These are phyloP conservation scores for Chamaenerion angustifolium DNA, from an alignment of 345 rosid genomes.

Conservation along the genomic window DNA sequence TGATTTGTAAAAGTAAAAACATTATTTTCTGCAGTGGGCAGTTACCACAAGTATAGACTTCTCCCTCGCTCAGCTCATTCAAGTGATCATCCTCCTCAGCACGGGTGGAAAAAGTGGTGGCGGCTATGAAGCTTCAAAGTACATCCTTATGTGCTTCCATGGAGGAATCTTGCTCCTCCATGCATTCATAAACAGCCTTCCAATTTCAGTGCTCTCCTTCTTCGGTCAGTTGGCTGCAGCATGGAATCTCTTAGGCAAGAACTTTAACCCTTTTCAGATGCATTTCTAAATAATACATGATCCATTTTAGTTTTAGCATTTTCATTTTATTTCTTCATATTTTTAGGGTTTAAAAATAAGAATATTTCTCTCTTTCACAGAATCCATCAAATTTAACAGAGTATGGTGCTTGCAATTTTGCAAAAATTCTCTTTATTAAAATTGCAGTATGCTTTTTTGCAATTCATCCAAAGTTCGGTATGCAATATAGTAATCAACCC, in stretches of 20 bases:
- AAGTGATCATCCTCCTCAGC: slow-evolving; percentile 71
- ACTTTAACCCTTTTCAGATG: background rate
- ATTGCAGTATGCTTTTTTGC: too few relatives aligned
- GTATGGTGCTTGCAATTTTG: too few relatives aligned
- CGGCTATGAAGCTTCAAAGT: slow-evolving; percentile 76
- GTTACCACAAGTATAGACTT: slow-evolving; percentile 58
- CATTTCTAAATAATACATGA: too few relatives aligned
- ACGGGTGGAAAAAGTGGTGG: slow-evolving; percentile 94
- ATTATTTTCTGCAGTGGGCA: slow-evolving; percentile 74
- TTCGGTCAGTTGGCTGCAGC: slow-evolving; percentile 87
- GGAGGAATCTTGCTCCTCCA: slow-evolving; percentile 72
- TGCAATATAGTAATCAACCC: too few relatives aligned
- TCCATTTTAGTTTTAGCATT: too few relatives aligned
- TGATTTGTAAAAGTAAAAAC: background rate
- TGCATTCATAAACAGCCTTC: slow-evolving; percentile 70
- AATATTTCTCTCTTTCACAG: too few relatives aligned
- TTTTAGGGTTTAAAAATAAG: background rate
- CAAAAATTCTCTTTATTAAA: too few relatives aligned
- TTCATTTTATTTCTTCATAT: too few relatives aligned
- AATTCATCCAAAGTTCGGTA: slow-evolving; percentile 23
- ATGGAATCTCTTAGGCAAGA: slow-evolving; percentile 79
- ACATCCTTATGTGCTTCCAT: slow-evolving; percentile 57
- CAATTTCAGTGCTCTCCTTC: slow-evolving; percentile 71
- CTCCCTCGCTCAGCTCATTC: slow-evolving; percentile 54
- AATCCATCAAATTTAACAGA: too few relatives aligned